A percentile compares a stretch with the other conserved stretches of the same genome.
phyloP scores from a whole-genome alignment of 345 rosid genomes.

The Microthlaspi erraticum region DNA sequence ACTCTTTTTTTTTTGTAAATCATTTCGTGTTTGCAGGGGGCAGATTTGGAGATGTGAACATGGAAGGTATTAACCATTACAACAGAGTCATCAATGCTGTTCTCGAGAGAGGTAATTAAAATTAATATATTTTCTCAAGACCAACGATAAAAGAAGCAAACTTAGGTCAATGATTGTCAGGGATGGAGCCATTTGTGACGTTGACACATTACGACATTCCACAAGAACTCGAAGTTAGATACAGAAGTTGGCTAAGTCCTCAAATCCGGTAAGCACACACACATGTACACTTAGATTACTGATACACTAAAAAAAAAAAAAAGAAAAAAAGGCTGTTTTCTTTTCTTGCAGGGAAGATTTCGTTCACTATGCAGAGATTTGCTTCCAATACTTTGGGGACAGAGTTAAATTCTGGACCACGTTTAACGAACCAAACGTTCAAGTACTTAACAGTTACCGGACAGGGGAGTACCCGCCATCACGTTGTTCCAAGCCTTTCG shows the following conservation, averaged over 20 bases:
- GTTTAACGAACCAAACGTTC: constrained; percentile 71
- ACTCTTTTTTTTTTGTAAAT: not conserved
- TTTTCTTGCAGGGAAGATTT: constrained; percentile 61
- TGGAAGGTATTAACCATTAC: constrained; percentile 62
- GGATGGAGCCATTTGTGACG: constrained; percentile 76
- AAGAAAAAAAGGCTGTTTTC: not conserved
- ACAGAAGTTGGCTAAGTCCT: constrained; percentile 70
- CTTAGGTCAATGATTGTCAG: constrained; percentile 46
- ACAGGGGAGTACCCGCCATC: constrained; percentile 63
- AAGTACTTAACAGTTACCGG: constrained; percentile 52
- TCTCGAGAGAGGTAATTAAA: constrained; percentile 49
- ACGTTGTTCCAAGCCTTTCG: constrained; percentile 61
- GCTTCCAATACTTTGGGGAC: constrained; percentile 64
- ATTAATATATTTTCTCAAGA: constrained; percentile 3
- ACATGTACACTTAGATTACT: not conserved
- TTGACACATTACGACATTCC: constrained; percentile 76
- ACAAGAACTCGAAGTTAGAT: constrained; percentile 75
- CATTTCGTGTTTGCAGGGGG: constrained; percentile 50
- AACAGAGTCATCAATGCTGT: constrained; percentile 59
- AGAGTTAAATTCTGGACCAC: constrained; percentile 65
- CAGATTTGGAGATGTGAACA: constrained; percentile 68
- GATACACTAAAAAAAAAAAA: not conserved
- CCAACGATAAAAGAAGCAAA: not conserved
- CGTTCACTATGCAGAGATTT: constrained; percentile 56
- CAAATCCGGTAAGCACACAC: constrained; percentile 51